Percentiles rank a stretch among this genome's conserved stretches.
These are phyloP conservation scores for Crucihimalaya himalaica DNA, from an alignment of 345 rosid genomes.

Conservation along the genomic window DNA sequence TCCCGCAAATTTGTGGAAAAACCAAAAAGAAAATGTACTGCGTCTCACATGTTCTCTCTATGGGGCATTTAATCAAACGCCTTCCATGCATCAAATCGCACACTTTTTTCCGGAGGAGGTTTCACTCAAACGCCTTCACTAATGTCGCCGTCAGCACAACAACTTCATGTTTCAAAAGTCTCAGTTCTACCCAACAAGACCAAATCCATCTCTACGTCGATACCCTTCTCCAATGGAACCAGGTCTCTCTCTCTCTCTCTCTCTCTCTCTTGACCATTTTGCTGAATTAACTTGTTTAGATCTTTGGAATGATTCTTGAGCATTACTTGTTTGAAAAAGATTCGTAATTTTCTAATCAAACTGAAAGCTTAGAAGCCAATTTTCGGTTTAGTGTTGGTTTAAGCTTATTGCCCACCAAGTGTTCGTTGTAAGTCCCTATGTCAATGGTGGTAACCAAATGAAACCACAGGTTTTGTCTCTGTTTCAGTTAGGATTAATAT, in stretches of 20 bases:
- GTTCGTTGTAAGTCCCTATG: not conserved
- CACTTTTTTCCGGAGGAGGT: slow-evolving; percentile 21
- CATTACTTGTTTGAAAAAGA: not conserved
- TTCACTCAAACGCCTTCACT: slow-evolving; percentile 7
- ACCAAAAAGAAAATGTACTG: slow-evolving; percentile 7
- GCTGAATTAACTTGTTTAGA: not conserved
- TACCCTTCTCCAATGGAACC: slow-evolving; percentile 81
- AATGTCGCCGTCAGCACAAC: slow-evolving; percentile 21
- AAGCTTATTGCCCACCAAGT: not conserved
- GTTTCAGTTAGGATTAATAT: not conserved
- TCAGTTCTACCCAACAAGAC: slow-evolving; percentile 52
- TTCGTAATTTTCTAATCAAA: not conserved
- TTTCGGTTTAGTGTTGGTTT: not conserved
- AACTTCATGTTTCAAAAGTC: slow-evolving; percentile 50
- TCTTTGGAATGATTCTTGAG: not conserved
- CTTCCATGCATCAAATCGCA: slow-evolving; percentile 42
- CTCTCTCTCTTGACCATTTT: not conserved
- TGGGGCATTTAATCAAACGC: slow-evolving; percentile 72
- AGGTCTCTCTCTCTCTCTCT: slow-evolving; percentile 44
- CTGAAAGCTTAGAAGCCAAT: not conserved
- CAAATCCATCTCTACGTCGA: slow-evolving; percentile 72
- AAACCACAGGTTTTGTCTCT: not conserved
- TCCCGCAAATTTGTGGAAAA: not conserved
- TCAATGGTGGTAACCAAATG: not conserved
- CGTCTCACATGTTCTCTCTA: slow-evolving; percentile 39